phyloP scores from a whole-genome alignment of 1,284 basidiomycete species.

The Sphaerobolus stellatus region DNA sequence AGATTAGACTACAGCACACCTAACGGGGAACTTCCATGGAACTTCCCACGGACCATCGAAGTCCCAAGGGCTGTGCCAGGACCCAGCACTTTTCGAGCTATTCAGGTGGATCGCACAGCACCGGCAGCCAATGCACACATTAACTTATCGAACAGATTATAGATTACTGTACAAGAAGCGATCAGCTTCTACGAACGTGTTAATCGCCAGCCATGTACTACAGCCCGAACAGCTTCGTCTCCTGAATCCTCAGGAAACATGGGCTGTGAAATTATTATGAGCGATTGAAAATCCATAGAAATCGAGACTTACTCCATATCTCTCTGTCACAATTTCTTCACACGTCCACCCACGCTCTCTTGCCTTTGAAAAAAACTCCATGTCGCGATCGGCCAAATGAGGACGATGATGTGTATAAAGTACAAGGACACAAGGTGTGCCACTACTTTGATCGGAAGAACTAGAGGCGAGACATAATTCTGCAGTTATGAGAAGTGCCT shows the following conservation, averaged over 20 bases:
- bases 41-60: too few relatives aligned
- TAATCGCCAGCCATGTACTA: conserved; percentile 77
- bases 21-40: too few relatives aligned
- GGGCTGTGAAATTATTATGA: conserved; percentile 43
- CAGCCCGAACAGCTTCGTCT: conserved; percentile 67
- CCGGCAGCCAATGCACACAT: too few relatives aligned
- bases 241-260: conserved; percentile 90
- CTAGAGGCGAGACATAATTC: conserved; percentile 32
- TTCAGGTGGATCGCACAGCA: too few relatives aligned
- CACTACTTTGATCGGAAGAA: conserved; percentile 15
- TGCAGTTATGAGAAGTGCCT: conserved; percentile 71
- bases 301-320: conserved; percentile 50
- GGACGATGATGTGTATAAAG: conserved; percentile 94
- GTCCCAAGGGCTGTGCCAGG: too few relatives aligned
- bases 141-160: too few relatives aligned
- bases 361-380: conserved; percentile 81
- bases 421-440: conserved; percentile 67
- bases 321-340: conserved; percentile 69
- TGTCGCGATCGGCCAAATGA: conserved; percentile 79
- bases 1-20: too few relatives aligned
- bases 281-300: conserved; percentile 3
- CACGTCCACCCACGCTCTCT: conserved; percentile 70
- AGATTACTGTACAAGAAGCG: too few relatives aligned
- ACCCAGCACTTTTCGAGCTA: too few relatives aligned
- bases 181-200: too few relatives aligned